A percentile compares a stretch with the other conserved stretches of the same genome.
phyloP scores from a whole-genome alignment of 2,329 filamentous ascomycete species.

The Phyllosticta citriasiana region DNA sequence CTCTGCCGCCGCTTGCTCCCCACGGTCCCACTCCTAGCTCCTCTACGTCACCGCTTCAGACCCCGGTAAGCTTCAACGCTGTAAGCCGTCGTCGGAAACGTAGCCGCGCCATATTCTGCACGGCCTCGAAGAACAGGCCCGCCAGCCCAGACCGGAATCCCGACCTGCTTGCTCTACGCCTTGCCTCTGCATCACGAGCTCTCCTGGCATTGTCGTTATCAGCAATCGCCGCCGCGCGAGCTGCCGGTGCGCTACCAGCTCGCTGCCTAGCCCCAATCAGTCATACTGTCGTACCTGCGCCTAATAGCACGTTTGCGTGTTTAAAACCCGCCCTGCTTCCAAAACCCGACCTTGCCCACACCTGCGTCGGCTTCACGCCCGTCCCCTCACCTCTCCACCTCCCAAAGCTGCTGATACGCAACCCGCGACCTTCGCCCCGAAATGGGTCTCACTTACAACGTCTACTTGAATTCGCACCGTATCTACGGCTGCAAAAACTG shows the following conservation, averaged over 20 bases:
- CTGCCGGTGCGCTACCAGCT: not conserved
- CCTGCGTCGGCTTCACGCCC: not conserved
- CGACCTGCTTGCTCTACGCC: not conserved
- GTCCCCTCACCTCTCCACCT: not conserved
- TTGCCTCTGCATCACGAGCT: not conserved
- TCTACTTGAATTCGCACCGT: conserved; percentile 74
- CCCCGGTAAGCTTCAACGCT: not conserved
- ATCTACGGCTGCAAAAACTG: conserved; percentile 89
- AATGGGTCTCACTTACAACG: conserved; percentile 88
- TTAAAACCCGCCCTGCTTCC: not conserved
- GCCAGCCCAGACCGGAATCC: not conserved
- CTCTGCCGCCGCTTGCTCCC: not conserved
- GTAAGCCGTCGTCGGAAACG: not conserved
- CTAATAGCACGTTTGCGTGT: not conserved
- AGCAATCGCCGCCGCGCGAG: not conserved
- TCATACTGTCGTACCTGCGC: not conserved
- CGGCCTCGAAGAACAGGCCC: not conserved
- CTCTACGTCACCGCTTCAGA: conserved; percentile 7
- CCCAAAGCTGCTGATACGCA: not conserved
- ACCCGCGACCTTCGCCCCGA: not conserved
- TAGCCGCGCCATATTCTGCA: not conserved
- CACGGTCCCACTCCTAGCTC: not conserved
- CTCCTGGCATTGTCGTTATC: not conserved
- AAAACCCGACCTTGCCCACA: not conserved
- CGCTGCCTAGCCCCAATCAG: not conserved